A percentile compares a stretch with the other conserved stretches of the same genome.
phyloP scores from a whole-genome alignment of 2,329 filamentous ascomycete genomes.

The Ceratocystis destructans region DNA sequence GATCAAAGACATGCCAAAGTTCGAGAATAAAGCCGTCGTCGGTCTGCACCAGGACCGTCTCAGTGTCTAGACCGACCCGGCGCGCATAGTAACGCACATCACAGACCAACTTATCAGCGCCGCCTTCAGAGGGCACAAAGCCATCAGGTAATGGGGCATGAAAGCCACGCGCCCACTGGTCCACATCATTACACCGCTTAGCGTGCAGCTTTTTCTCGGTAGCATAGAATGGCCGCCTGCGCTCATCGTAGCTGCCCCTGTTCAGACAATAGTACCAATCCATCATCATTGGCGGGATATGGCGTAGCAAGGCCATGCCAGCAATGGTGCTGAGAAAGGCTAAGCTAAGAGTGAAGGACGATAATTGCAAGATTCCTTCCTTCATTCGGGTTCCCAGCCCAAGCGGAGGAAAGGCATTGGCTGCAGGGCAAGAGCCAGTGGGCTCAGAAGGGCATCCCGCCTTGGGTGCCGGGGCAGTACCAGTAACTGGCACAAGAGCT shows the following conservation, averaged over 20 bases:
- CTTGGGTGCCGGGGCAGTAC: neutral
- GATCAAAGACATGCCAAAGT: slow-evolving; percentile 81
- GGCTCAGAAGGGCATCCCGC: neutral
- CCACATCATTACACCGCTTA: slow-evolving; percentile 43
- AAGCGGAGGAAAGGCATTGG: neutral
- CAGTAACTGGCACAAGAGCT: neutral
- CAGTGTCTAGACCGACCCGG: slow-evolving; percentile 73
- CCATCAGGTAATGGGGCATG: slow-evolving; percentile 28
- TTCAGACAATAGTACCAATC: slow-evolving; percentile 41
- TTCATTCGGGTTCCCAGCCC: slow-evolving; percentile 36
- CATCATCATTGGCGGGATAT: slow-evolving; percentile 39
- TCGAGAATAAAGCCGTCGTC: slow-evolving; percentile 88
- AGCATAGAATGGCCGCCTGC: slow-evolving; percentile 54
- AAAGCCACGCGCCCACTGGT: slow-evolving; percentile 39
- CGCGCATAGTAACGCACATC: slow-evolving; percentile 78
- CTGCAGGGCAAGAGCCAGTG: neutral
- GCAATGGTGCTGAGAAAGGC: slow-evolving; percentile 66
- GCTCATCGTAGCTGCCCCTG: slow-evolving; percentile 40
- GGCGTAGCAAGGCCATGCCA: slow-evolving; percentile 56
- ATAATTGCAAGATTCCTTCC: slow-evolving; percentile 48
- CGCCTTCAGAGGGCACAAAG: slow-evolving; percentile 64
- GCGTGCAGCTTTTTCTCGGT: slow-evolving; percentile 53
- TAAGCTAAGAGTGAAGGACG: slow-evolving; percentile 64
- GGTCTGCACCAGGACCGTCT: slow-evolving; percentile 72
- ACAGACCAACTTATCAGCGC: slow-evolving; percentile 61